Percentiles rank a stretch among this genome's conserved stretches.
phyloP scores from a whole-genome alignment of 2,329 filamentous ascomycete species.

The Penicillium hordei region DNA sequence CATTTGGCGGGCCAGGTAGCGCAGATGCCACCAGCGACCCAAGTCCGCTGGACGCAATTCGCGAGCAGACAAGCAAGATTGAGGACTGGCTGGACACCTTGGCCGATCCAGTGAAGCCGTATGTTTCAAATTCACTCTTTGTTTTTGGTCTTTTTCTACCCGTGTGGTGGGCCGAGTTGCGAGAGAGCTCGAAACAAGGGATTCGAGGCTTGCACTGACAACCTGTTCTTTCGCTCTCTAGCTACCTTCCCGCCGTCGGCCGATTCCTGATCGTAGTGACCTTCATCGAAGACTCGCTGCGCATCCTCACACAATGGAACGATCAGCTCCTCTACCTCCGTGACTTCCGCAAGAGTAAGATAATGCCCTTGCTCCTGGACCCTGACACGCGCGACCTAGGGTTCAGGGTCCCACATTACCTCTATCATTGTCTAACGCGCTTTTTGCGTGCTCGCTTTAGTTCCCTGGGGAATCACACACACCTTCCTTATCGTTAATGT shows the following conservation, averaged over 20 bases:
- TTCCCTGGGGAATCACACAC: conserved; percentile 85
- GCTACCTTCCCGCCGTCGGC: conserved; percentile 90
- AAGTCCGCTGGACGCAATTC: conserved; percentile 81
- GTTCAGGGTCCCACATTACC: background rate
- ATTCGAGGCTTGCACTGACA: conserved; percentile 31
- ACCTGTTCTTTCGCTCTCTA: conserved; percentile 43
- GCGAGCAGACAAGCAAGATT: conserved; percentile 96
- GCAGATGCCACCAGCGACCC: conserved; percentile 65
- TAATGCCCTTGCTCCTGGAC: conserved; percentile 7
- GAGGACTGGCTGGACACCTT: conserved; percentile 87
- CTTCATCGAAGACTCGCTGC: conserved; percentile 92
- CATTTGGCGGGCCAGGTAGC: conserved; percentile 64
- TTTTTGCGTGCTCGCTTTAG: conserved; percentile 49
- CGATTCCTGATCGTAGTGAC: conserved; percentile 98
- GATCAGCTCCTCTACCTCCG: conserved; percentile 92
- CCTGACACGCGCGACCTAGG: conserved; percentile 9
- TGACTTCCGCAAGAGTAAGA: conserved; percentile 88
- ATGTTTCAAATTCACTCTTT: conserved; percentile 46
- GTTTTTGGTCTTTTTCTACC: background rate
- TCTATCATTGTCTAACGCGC: conserved; percentile 18
- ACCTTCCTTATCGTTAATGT: conserved; percentile 90
- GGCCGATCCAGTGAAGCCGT: conserved; percentile 94
- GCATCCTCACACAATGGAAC: conserved; percentile 96
- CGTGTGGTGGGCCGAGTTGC: background rate
- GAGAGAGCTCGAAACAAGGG: conserved; percentile 17